A percentile compares a stretch with the other conserved stretches of the same genome.
phyloP scores from a whole-genome alignment of 768 basidiomycete species.

The Collybiopsis luxurians region DNA sequence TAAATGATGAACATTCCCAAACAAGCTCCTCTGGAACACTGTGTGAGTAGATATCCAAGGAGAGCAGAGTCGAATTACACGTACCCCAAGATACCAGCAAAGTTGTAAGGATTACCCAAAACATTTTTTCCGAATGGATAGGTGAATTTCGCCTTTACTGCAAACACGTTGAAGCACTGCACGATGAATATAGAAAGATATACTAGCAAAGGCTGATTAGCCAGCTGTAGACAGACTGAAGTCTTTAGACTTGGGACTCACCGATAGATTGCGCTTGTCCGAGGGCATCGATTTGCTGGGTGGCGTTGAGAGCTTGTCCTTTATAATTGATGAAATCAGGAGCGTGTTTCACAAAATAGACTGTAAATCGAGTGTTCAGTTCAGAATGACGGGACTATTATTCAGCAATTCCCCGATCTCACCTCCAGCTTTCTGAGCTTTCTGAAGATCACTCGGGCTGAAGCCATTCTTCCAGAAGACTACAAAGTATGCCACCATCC shows the following conservation, averaged over 20 bases:
- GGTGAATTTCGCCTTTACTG: constrained; percentile 61
- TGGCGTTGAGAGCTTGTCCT: constrained; percentile 42
- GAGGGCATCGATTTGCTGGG: constrained; percentile 55
- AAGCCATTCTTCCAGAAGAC: constrained; percentile 65
- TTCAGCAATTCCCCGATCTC: neutral
- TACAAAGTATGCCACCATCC: constrained; percentile 62
- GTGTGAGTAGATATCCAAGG: neutral
- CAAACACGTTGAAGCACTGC: constrained; percentile 72
- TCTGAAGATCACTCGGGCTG: constrained; percentile 51
- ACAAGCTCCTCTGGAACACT: constrained; percentile 39
- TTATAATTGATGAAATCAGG: constrained; percentile 55
- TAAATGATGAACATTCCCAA: constrained; percentile 70
- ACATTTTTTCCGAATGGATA: constrained; percentile 61
- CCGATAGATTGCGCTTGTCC: constrained; percentile 63
- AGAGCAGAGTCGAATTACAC: neutral
- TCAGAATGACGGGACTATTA: neutral
- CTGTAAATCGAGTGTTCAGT: constrained; percentile 19
- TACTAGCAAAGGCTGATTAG: constrained; percentile 24
- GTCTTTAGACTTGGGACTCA: constrained; percentile 16
- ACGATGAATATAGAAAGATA: constrained; percentile 67
- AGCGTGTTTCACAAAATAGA: constrained; percentile 45
- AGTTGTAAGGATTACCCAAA: constrained; percentile 62
- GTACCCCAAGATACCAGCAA: constrained; percentile 50
- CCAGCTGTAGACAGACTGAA: neutral
- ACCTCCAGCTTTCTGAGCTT: constrained; percentile 35